These are phyloP conservation scores for Tylopilus orsonianus DNA, from an alignment of 1,284 basidiomycete species.

Conservation along the genomic window DNA sequence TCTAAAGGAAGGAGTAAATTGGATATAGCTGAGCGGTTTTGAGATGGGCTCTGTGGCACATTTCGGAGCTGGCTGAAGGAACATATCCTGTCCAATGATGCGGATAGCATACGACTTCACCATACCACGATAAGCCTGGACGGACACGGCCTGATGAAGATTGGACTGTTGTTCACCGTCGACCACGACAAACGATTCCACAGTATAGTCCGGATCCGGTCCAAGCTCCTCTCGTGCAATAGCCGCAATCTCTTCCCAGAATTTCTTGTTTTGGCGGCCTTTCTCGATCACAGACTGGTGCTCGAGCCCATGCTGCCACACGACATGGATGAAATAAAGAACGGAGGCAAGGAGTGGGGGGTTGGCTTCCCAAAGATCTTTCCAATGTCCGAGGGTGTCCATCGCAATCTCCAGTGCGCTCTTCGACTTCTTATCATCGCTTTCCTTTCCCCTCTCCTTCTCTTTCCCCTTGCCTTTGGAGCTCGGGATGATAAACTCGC, in stretches of 20 bases:
- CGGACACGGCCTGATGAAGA: slow-evolving; percentile 59
- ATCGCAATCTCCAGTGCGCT: slow-evolving; percentile 67
- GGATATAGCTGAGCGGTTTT: slow-evolving; percentile 59
- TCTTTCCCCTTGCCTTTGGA: slow-evolving; percentile 42
- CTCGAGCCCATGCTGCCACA: slow-evolving; percentile 83
- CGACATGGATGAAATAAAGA: slow-evolving; percentile 75
- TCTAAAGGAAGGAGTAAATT: slow-evolving; percentile 56
- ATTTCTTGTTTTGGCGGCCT: slow-evolving; percentile 52
- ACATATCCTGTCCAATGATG: slow-evolving; percentile 71
- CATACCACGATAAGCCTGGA: slow-evolving; percentile 69
- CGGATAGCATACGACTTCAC: slow-evolving; percentile 76
- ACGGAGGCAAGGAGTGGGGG: slow-evolving; percentile 77
- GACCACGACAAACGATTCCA: slow-evolving; percentile 43
- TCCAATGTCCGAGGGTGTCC: slow-evolving; percentile 68
- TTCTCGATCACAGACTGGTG: slow-evolving; percentile 62
- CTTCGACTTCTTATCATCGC: slow-evolving; percentile 39
- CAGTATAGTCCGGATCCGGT: slow-evolving; percentile 62
- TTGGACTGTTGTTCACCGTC: slow-evolving; percentile 59
- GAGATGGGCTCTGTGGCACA: slow-evolving; percentile 33
- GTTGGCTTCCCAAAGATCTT: slow-evolving; percentile 70
- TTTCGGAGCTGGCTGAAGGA: slow-evolving; percentile 48
- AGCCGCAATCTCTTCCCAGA: slow-evolving; percentile 65
- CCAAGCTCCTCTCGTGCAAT: slow-evolving; percentile 67
- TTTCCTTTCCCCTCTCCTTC: slow-evolving; percentile 10
- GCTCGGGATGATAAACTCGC: slow-evolving; percentile 55